phyloP scores from a whole-genome alignment of 257 asterid species.

The Solanum etuberosum region DNA sequence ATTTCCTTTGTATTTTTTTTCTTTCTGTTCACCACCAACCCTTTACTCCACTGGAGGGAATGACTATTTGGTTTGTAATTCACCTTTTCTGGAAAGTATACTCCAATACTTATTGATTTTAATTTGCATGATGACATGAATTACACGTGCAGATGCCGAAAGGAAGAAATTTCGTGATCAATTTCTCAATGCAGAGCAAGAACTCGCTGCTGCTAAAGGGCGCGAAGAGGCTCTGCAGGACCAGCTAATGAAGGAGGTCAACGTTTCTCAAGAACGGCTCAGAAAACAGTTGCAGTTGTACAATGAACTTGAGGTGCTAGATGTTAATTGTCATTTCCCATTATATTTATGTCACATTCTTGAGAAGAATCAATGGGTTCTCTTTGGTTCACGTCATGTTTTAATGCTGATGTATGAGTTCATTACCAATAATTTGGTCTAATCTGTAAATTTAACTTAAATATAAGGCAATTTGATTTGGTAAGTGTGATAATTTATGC shows the following conservation, averaged over 20 bases:
- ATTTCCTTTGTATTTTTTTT: neutral
- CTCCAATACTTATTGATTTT: conserved; percentile 2
- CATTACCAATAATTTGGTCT: neutral
- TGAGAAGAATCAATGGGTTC: neutral
- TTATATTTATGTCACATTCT: neutral
- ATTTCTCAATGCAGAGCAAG: conserved; percentile 70
- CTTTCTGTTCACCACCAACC: neutral
- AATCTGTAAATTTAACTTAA: neutral
- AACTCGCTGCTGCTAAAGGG: conserved; percentile 87
- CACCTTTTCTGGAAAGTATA: neutral
- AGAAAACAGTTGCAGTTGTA: conserved; percentile 59
- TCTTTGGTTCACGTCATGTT: neutral
- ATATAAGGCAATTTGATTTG: neutral
- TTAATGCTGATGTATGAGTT: neutral
- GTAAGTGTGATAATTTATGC: neutral
- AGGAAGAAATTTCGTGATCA: conserved; percentile 58
- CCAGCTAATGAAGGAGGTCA: conserved; percentile 64
- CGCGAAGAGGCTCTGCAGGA: conserved; percentile 74
- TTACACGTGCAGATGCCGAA: conserved; percentile 56
- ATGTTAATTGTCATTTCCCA: neutral
- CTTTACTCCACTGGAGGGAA: neutral
- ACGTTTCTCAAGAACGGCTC: conserved; percentile 69
- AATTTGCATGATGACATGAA: conserved; percentile 7
- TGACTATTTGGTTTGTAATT: neutral
- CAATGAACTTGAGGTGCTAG: conserved; percentile 77